Base-by-base conservation (phyloP, 768 basidiomycete species). In the Suillus brevipes region DNA sequence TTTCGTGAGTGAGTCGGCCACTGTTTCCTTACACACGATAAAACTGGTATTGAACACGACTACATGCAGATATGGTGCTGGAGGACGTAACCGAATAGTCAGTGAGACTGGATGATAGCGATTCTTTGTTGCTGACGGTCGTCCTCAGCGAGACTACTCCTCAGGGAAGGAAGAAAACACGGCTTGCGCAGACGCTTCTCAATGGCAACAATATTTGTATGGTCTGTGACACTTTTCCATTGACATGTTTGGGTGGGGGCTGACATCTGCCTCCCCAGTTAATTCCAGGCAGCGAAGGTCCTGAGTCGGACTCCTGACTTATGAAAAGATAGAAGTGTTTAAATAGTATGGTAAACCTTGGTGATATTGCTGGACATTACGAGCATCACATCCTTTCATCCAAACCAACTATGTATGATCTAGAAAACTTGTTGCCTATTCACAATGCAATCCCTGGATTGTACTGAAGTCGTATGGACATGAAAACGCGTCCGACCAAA, bases 181-280 rank as follows among this genome's bases (percentile, higher is more conserved):
- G 88, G 65, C 84, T 98, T 13, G 86, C 89, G 2, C 94, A 97
- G 78, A 97, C 95, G 20, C 81, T 97, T 52, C 78, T 97, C 65
- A 97, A 97, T 72, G 95, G 95, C 16, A 97, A 95, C 79, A 95
- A 97, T 68, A 98, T 99, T 49, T 97, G 95, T 74, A 97, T 98
- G 89, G 95, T 94, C 69, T 63, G 89, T 75, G 53, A 43, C 25
- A 23, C n/a, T 53, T 34, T 55, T 49, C n/a, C 20, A 28, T 43
- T 61, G 1, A 63, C 18, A 18, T 28, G 34, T 37, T 12, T 49
- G n/a, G 18, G 34, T 23, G 63, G 47, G 69, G 18, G 58, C 65
- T 59, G 28, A 57, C 50, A 8, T 31, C 34, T 34, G 40, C 61
- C 56, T 67, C 28, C 23, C n/a, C 60, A 89, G 89, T 78, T 91